Conservation (phyloP, 2,329 filamentous ascomycete genomes). For the Gnomoniopsis smithogilvyi region DNA sequence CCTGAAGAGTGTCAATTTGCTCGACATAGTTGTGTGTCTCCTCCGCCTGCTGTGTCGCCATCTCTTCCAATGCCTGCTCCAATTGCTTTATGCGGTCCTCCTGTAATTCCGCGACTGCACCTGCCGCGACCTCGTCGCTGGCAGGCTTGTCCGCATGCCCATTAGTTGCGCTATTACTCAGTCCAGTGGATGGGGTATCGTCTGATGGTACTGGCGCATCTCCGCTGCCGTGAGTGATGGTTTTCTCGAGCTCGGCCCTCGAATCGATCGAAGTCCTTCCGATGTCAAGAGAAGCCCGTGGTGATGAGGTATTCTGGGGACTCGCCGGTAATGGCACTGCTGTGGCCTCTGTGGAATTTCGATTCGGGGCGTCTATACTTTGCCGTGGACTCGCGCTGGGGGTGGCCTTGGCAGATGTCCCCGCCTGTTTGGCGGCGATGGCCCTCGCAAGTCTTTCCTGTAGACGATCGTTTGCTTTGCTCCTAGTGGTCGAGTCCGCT, state of each 20-base stretch:
- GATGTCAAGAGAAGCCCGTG: constrained; percentile 24
- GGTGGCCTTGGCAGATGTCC: constrained; percentile 41
- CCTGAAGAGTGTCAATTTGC: constrained; percentile 85
- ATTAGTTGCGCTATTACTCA: not conserved
- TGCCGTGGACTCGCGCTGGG: constrained; percentile 37
- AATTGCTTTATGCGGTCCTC: constrained; percentile 35
- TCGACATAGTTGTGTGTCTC: constrained; percentile 83
- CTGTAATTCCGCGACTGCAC: constrained; percentile 32
- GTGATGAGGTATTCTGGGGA: constrained; percentile 15
- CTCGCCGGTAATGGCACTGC: constrained; percentile 2
- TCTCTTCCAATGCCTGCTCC: constrained; percentile 32
- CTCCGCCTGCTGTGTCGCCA: constrained; percentile 64
- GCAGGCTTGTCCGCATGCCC: not conserved
- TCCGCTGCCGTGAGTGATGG: not conserved
- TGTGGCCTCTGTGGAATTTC: constrained; percentile 29
- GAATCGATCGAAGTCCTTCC: constrained; percentile 17
- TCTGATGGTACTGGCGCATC: not conserved
- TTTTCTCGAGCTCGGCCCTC: not conserved
- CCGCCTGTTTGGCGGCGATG: constrained; percentile 65
- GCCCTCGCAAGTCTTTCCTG: constrained; percentile 89
- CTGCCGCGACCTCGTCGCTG: not conserved
- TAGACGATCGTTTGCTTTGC: constrained; percentile 71
- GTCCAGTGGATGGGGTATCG: constrained; percentile 5
- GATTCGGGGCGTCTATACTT: constrained; percentile 34
- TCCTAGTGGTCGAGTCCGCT: constrained; percentile 55